These are phyloP conservation scores for Rhinocladiella mackenziei DNA, from an alignment of 2,329 filamentous ascomycete genomes.

Conservation along the genomic window DNA sequence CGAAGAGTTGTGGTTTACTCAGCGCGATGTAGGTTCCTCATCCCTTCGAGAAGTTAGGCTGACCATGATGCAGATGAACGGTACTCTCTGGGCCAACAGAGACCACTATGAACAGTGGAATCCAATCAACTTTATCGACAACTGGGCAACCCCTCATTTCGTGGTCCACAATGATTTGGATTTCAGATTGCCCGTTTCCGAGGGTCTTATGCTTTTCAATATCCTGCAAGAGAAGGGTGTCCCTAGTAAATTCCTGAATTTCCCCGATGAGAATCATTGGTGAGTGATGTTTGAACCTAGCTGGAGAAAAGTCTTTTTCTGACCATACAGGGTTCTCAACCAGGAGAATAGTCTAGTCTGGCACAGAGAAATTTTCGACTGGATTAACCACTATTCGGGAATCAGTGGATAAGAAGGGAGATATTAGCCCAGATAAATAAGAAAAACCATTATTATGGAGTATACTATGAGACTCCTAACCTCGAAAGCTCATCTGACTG, in stretches of 20 bases:
- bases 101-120: conserved; percentile 67
- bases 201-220: conserved; percentile 77
- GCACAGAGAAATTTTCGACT: conserved; percentile 77
- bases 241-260: conserved; percentile 71
- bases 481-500: no score
- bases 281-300: conserved; percentile 25
- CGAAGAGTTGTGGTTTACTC: conserved; percentile 52
- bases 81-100: conserved; percentile 52
- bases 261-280: conserved; percentile 69
- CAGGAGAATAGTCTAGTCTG: conserved; percentile 85
- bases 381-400: conserved; percentile 56
- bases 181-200: conserved; percentile 76
- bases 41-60: conserved; percentile 5
- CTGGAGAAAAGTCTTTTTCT: no score
- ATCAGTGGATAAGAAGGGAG: conserved; percentile 1
- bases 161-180: conserved; percentile 83
- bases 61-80: conserved; percentile 39
- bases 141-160: conserved; percentile 78
- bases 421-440: no score
- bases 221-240: conserved; percentile 69
- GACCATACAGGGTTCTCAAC: conserved; percentile 63
- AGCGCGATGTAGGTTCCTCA: conserved; percentile 39
- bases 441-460: no score
- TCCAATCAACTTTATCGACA: conserved; percentile 57
- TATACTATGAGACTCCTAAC: no score